Evolutionary conservation across 2,329 filamentous ascomycete species (phyloP), one percentile per base, ranked within the genome.

Genomic region (Aspergillus sp.): DNA sequence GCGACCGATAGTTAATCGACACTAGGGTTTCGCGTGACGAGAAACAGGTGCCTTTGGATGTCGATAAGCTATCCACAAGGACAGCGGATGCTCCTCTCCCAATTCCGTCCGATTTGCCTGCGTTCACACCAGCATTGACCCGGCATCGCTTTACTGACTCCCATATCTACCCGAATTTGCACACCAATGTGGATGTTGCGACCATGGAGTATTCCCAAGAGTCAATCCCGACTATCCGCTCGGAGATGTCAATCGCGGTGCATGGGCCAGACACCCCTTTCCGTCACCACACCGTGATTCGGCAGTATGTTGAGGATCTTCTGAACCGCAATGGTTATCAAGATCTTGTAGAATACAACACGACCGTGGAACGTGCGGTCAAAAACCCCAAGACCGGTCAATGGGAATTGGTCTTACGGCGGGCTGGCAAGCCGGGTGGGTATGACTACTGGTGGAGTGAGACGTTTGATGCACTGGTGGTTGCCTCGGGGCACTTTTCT

Each of bases 361-460:
- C 87, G 0, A 86, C 84, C 0, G 87, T 89, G 2, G 88, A 90
- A 71, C 74, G 78, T 4, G 84, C 80, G 0, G 62, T 70, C 6
- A 76, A 77, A 48, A 80, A 85, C 32, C 84, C 86, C 65, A 66
- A 77, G 0, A 76, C 75, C 0, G 65, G 71, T 0, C 82, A 82
- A 71, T 88, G 82, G 86, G 78, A 77, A 42, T 65, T 87, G 2
- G 83, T 80, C 1, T 68, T 89, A 23, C 77, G 84, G 15, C 77
- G 78, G 39, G 67, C 73, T 6, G 70, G 65, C 8, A 62, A 32
- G 23, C 44, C 57, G 2, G 53, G 47, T 11, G 75, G 71, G 13
- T 71, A 73, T 42, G 84, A 88, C 65, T 82, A 83, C 61, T 89
- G 87, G 86, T 88, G 86, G 86, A 75, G 74, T 0, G 87, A 89